Percentiles rank a stretch among this genome's conserved stretches.
phyloP scores from a whole-genome alignment of 805 yeast species.

The Kuraishia ogatae region DNA sequence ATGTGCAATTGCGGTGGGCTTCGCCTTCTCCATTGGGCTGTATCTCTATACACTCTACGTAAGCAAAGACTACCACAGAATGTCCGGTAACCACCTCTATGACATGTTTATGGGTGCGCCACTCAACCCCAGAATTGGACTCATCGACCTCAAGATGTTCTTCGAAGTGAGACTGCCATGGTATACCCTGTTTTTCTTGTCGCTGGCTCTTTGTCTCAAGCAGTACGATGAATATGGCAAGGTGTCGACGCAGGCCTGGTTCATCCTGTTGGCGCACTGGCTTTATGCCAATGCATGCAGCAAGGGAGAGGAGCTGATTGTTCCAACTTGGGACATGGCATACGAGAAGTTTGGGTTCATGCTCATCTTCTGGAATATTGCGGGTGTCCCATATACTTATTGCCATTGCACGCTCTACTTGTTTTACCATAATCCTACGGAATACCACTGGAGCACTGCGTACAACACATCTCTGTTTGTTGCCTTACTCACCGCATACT shows the following conservation, averaged over 20 bases:
- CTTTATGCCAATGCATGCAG: slow-evolving; percentile 94
- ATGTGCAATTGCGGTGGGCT: slow-evolving; percentile 77
- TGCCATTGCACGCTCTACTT: slow-evolving; percentile 87
- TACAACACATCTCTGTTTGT: slow-evolving; percentile 53
- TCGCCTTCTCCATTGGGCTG: slow-evolving; percentile 54
- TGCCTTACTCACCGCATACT: slow-evolving; percentile 63
- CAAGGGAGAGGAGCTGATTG: slow-evolving; percentile 95
- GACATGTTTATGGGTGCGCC: slow-evolving; percentile 98
- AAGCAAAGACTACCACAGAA: slow-evolving; percentile 72
- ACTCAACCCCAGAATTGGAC: slow-evolving; percentile 90
- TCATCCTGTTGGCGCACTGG: slow-evolving; percentile 81
- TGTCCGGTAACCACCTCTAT: slow-evolving; percentile 87
- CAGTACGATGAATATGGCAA: slow-evolving; percentile 80
- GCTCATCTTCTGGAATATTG: slow-evolving; percentile 98
- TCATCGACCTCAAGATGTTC: slow-evolving; percentile 91
- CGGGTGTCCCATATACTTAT: slow-evolving; percentile 98
- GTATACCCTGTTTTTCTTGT: slow-evolving; percentile 78
- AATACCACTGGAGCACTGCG: slow-evolving; percentile 61
- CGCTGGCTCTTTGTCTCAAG: slow-evolving; percentile 64
- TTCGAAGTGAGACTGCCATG: slow-evolving; percentile 97
- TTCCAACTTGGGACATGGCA: slow-evolving; percentile 99
- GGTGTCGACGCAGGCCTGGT: slow-evolving; percentile 66
- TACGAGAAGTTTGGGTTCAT: slow-evolving; percentile 99
- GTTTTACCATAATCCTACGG: slow-evolving; percentile 75
- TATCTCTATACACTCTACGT: slow-evolving; percentile 60